Percentiles rank a stretch among this genome's conserved stretches.
phyloP scores from a whole-genome alignment of 306 rosid species.

The Quillaja saponaria region DNA sequence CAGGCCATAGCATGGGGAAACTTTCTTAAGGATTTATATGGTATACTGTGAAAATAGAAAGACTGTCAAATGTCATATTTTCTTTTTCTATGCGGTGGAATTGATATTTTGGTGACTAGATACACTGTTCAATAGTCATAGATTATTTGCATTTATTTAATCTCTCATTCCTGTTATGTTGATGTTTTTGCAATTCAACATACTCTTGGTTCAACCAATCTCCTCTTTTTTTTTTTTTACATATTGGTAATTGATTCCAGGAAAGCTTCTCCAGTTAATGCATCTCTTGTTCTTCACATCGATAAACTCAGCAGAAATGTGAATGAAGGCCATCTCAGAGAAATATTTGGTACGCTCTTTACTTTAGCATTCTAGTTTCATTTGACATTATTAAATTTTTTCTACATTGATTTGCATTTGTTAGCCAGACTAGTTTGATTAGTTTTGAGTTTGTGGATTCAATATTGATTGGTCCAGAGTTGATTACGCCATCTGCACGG shows the following conservation, averaged over 20 bases:
- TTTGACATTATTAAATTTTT: slow-evolving; percentile 14
- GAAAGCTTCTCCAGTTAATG: slow-evolving; percentile 83
- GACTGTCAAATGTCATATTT: too few species aligned
- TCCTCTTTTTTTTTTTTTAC: neutral
- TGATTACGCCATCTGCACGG: too few species aligned
- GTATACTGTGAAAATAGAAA: too few species aligned
- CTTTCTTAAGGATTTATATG: too few species aligned
- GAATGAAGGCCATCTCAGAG: slow-evolving; percentile 89
- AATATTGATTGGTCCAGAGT: neutral
- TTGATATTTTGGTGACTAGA: too few species aligned
- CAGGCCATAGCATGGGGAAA: too few species aligned
- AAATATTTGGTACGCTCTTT: slow-evolving; percentile 76
- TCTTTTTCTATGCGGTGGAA: too few species aligned
- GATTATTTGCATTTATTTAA: too few species aligned
- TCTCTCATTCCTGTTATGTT: too few species aligned
- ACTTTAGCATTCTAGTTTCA: slow-evolving; percentile 17
- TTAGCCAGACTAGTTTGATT: neutral
- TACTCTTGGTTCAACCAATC: too few species aligned
- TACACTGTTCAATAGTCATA: too few species aligned
- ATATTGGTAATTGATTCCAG: slow-evolving; percentile 42
- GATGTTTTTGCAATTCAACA: too few species aligned
- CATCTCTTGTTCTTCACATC: slow-evolving; percentile 81
- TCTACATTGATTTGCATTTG: slow-evolving; percentile 4
- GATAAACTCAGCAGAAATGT: slow-evolving; percentile 95
- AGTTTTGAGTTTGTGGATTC: slow-evolving; percentile 11